A percentile compares a stretch with the other conserved stretches of the same genome.
Conservation (phyloP, 371 early-diverging fungal genomes). For the Mortierella sp. region DNA sequence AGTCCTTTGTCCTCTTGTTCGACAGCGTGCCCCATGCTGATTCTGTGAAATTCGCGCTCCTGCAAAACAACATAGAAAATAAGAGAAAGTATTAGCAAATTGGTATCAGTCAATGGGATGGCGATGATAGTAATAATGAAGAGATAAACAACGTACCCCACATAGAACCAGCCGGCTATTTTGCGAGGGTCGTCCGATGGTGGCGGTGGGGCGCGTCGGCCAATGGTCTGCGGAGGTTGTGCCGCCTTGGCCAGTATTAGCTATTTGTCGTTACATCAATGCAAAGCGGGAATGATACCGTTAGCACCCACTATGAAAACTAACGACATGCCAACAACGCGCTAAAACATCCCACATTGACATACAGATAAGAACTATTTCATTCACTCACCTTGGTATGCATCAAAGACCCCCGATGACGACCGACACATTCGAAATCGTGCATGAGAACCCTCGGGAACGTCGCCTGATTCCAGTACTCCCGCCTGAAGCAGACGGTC, state of each 20-base stretch:
- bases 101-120: background rate
- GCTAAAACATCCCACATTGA: background rate
- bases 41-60: slow-evolving; percentile 50
- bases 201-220: background rate
- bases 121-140: background rate
- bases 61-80: background rate
- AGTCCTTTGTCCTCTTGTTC: background rate
- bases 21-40: slow-evolving; percentile 45
- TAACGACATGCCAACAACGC: background rate
- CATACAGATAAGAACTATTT: background rate
- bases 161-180: slow-evolving; percentile 42
- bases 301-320: background rate
- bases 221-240: background rate
- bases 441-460: slow-evolving; percentile 37
- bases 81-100: background rate
- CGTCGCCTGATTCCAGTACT: slow-evolving; percentile 24
- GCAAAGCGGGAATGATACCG: background rate
- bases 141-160: slow-evolving; percentile 26
- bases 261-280: background rate
- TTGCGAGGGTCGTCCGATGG: background rate
- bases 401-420: slow-evolving; percentile 37
- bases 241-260: slow-evolving; percentile 18
- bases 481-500: slow-evolving; percentile 20
- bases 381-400: slow-evolving; percentile 31
- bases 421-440: slow-evolving; percentile 37